Evolutionary conservation across 305 asterid species (phyloP).

Genomic region (Fraxinus sp.): DNA sequence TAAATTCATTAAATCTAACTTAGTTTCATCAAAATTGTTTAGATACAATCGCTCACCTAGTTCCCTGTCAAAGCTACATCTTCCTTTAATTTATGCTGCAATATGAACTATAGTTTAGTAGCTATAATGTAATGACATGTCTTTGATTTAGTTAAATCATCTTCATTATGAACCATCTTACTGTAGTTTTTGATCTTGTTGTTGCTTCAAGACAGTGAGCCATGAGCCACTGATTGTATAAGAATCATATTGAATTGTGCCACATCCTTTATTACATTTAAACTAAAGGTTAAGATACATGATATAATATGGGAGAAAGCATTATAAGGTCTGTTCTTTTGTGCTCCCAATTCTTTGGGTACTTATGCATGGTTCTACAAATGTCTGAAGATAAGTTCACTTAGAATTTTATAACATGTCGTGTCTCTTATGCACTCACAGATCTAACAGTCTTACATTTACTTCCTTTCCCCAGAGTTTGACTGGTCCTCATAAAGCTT

Average conservation of each 20-base stretch:
- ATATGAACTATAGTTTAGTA: slow-evolving; percentile 6
- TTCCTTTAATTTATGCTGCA: not conserved
- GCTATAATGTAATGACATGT: not conserved
- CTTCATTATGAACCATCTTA: slow-evolving; percentile 7
- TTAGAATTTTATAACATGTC: not conserved
- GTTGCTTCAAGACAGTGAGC: slow-evolving; percentile 5
- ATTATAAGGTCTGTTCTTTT: not conserved
- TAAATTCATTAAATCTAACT: not conserved
- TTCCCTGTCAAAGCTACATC: not conserved
- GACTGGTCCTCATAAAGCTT: slow-evolving; percentile 8
- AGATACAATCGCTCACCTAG: not conserved
- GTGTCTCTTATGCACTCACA: not conserved
- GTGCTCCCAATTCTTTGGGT: not conserved
- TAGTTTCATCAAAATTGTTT: not conserved
- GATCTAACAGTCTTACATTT: not conserved
- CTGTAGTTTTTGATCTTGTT: not conserved
- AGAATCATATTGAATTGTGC: not conserved
- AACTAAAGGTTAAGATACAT: not conserved
- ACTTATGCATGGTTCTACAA: not conserved
- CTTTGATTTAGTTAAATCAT: not conserved
- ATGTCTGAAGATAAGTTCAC: not conserved
- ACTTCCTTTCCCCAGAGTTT: slow-evolving; percentile 24
- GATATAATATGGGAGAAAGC: not conserved
- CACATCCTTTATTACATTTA: not conserved
- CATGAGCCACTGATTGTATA: not conserved